These are phyloP conservation scores for Coemansia sp. DNA, from an alignment of 192 early-diverging fungal species.

Conservation along the genomic window DNA sequence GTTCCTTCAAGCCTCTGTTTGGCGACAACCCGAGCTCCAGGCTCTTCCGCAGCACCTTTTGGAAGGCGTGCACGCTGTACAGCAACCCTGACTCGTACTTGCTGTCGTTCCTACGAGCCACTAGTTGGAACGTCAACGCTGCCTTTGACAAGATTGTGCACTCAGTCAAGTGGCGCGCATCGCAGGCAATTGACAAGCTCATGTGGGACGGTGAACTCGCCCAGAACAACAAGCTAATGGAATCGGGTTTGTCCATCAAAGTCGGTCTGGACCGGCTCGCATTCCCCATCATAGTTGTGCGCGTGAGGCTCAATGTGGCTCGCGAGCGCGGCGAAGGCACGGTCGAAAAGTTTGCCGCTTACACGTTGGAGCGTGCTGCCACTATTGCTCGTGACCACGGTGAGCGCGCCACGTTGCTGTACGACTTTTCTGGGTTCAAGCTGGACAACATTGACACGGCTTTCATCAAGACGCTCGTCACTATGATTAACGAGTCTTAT, in stretches of 20 bases:
- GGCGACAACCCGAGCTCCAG: slow-evolving; percentile 17
- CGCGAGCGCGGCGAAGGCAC: slow-evolving; percentile 28
- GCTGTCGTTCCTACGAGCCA: slow-evolving; percentile 74
- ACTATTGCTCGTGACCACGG: slow-evolving; percentile 22
- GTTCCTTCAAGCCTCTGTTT: slow-evolving; percentile 38
- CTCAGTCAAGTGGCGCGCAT: slow-evolving; percentile 70
- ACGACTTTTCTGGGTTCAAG: slow-evolving; percentile 73
- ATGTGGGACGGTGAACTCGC: slow-evolving; percentile 61
- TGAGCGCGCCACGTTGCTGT: slow-evolving; percentile 64
- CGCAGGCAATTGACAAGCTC: slow-evolving; percentile 60
- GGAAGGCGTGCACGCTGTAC: slow-evolving; percentile 36
- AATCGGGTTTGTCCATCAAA: slow-evolving; percentile 51
- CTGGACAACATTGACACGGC: slow-evolving; percentile 72
- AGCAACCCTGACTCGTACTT: slow-evolving; percentile 68
- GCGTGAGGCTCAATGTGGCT: slow-evolving; percentile 24
- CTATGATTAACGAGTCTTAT: slow-evolving; percentile 77
- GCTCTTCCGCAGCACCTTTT: slow-evolving; percentile 35
- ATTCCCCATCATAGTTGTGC: slow-evolving; percentile 46
- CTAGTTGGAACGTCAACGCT: slow-evolving; percentile 74
- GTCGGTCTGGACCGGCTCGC: slow-evolving; percentile 55
- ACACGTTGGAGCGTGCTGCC: slow-evolving; percentile 30
- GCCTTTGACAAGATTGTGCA: slow-evolving; percentile 66
- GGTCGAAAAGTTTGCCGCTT: slow-evolving; percentile 26
- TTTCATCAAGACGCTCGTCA: slow-evolving; percentile 76
- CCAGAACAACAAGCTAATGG: slow-evolving; percentile 46